Evolutionary conservation across 345 rosid species (phyloP).

Genomic region (Arabidopsis thaliana): DNA sequence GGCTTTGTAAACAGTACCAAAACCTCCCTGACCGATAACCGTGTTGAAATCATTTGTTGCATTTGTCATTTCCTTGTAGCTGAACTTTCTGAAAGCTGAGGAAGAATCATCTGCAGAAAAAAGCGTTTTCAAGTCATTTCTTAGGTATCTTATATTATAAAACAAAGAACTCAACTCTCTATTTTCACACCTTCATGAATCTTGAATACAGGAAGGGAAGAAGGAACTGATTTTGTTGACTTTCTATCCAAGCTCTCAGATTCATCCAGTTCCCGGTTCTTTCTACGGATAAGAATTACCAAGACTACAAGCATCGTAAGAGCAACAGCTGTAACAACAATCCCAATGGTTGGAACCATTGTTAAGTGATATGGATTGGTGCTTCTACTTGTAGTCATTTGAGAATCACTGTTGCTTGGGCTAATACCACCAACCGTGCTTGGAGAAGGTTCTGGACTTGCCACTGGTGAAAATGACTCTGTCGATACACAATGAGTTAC

Average conservation of each 20-base stretch:
- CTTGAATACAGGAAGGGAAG: slow-evolving; percentile 59
- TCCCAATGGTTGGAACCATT: slow-evolving; percentile 67
- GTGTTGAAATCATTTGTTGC: slow-evolving; percentile 71
- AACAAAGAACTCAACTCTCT: neutral
- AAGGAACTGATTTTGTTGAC: slow-evolving; percentile 57
- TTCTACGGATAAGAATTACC: slow-evolving; percentile 71
- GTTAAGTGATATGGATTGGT: slow-evolving; percentile 70
- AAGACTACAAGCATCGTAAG: slow-evolving; percentile 62
- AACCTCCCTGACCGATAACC: slow-evolving; percentile 85
- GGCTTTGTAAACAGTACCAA: slow-evolving; percentile 88
- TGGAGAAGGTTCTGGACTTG: slow-evolving; percentile 60
- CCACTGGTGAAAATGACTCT: slow-evolving; percentile 56
- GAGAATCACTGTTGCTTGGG: slow-evolving; percentile 60
- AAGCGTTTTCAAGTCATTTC: slow-evolving; percentile 1
- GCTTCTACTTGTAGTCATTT: slow-evolving; percentile 46
- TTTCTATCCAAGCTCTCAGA: slow-evolving; percentile 57
- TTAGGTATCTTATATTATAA: neutral
- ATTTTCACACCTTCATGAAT: slow-evolving; percentile 65
- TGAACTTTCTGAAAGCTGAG: slow-evolving; percentile 70
- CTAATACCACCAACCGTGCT: slow-evolving; percentile 60
- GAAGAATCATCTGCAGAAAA: slow-evolving; percentile 63
- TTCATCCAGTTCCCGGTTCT: slow-evolving; percentile 66
- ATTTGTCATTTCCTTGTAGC: slow-evolving; percentile 77
- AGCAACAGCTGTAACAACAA: slow-evolving; percentile 69
- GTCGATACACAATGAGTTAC: neutral